Base-by-base conservation (phyloP, 208 protist species). In the Crithidia brevicula region DNA sequence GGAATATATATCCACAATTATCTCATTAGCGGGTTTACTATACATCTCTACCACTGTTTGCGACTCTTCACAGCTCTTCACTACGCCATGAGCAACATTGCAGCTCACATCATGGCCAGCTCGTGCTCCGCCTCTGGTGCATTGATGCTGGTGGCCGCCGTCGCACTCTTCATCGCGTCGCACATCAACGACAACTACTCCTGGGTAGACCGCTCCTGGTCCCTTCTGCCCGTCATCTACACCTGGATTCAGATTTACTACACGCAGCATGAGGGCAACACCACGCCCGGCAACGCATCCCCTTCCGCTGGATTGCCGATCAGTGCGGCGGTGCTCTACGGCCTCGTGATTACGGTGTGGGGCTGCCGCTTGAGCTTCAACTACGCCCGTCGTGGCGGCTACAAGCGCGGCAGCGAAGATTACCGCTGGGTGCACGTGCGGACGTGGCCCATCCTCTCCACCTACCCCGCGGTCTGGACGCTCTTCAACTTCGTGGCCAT, bases 171-270 rank as follows among this genome's bases (percentile, higher is more conserved):
- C 68, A 36, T 85, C 8, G 72, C 64, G 15, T 73, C 86, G 4
- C 62, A 72, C 47, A 56, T 80, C 45, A 65, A 89, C 66, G 52
- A 78, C 58, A 94, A 94, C 72, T 91, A 88, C 71, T 93, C 82
- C 22, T 93, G 87, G 80, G 86, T 96, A 16, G 86, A 93, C 67
- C 81, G 91, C 30, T 74, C 72, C 27, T 96, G 87, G 84, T 92
- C 88, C 10, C 87, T 94, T 49, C 45, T 82, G 46, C 88, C 86
- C 0, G 81, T 94, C 5, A 62, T 91, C 31, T 89, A 89, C 73
- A 74, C 86, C 13, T 91, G 81, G 81, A 90, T 91, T 31, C 72
- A 85, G 6, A 58, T 79, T 22, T 77, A 52, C 43, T 87, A 85
- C 60, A 81, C 76, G 2, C 20, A 64, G 9, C 43, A 61, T 33